Base-by-base conservation (phyloP, 495 filamentous ascomycete genomes). In the Aspergillus affinis region DNA sequence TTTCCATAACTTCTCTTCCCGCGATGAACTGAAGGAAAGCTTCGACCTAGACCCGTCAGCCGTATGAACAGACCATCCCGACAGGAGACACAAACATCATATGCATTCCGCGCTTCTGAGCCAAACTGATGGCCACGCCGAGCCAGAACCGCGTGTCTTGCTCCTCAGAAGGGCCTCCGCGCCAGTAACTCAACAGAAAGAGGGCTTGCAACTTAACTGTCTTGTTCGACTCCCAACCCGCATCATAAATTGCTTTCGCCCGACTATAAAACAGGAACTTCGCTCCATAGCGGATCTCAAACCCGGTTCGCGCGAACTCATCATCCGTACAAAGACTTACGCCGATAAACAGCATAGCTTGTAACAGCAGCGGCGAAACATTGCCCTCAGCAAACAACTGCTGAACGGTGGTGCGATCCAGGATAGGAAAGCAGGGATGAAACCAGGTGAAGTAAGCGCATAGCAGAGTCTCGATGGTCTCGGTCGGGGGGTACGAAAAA, bases 81-180 rank as follows among this genome's bases (percentile, higher is more conserved):
- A 13, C 10, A 29, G 15, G 3, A n/a, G 53, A 45, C 10, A 61
- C 70, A 47, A 54, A 79, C 74, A 78, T 75, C 48, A 78, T 69
- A 69, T 78, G 75, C 72, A 78, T 75, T 7, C 77, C 77, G 48
- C 73, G 69, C n/a, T 74, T 77, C 62, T 78, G 77, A 2, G 76
- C 74, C 19, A 78, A 61, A 21, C 65, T 67, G 7, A 73, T 78
- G 2, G 75, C 75, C 30, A 73, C 69, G 2, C 72, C 76, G 9
- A 80, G 62, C 77, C 77, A 80, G 51, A 74, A 76, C 10, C 77
- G 61, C 18, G 71, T 72, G 65, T 80, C 77, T 20, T 75, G 71
- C 45, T 78, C 75, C 29, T 75, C 70, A 1, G 66, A 67, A 4
- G 76, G 75, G 4, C 70, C 71, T 51, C 69, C 74, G 6, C 77